Evolutionary conservation across 139 green algal genomes (phyloP), one percentile per base, ranked within the genome.

Genomic region (Tetratostichococcus sp.): DNA sequence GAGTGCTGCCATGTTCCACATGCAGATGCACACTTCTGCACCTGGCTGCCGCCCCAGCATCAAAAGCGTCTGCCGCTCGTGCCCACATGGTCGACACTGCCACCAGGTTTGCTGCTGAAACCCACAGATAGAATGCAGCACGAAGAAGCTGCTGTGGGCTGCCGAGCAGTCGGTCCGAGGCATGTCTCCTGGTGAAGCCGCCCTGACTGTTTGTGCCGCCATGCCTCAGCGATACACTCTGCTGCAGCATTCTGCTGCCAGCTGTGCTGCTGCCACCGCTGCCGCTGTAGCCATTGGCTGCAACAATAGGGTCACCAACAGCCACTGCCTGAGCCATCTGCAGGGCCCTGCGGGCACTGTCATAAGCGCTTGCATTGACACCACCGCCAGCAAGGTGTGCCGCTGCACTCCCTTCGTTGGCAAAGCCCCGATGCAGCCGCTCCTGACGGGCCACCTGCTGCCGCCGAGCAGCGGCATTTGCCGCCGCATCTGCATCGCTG

Each of bases 71-170:
- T 2, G 89, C 89, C 26, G 88, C 88, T 30, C 88, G 75, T 1
- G 89, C 91, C 91, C 91, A 96, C 71, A 94, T 74, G 8, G 75
- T 70, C 14, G 83, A 86, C 19, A 88, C 75, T 0, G 80, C 82
- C 50, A 95, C 76, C 32, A 95, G 81, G 74, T 96, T 96, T 43
- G 91, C 79, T n/a, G 92, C 76, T 1, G 81, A 86, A 0, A 93
- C 72, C 75, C 83, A 92, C 17, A 95, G 75, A 74, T 88, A 96
- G 70, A 95, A 94, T 0, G 67, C 68, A 4, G 67, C 80, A 1
- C 86, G 77, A 33, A 89, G 74, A 2, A 77, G 77, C 35, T 39
- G 66, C 75, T 83, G 84, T 14, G 70, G 28, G 0, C 21, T 33
- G 16, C 68, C 76, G 32, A 86, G 69, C 35, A 1, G 65, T 26